These are phyloP conservation scores for Candida smagusa DNA, from an alignment of 1,139 yeast genomes.

Conservation along the genomic window DNA sequence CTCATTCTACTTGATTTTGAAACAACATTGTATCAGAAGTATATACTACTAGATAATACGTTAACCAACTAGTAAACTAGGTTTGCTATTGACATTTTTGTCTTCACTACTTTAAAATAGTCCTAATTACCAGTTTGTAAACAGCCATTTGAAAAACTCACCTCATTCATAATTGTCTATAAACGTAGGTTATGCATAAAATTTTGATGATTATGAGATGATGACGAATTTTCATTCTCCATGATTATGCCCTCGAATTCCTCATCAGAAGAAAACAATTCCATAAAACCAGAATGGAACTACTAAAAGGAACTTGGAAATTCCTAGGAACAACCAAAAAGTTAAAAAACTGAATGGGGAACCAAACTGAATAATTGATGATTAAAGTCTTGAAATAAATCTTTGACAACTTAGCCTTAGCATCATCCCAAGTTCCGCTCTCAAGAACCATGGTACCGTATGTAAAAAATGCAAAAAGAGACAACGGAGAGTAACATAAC, in stretches of 20 bases:
- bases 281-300: constrained; percentile 89
- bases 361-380: constrained; percentile 88
- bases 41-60: too few relatives aligned
- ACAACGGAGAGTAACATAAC: constrained; percentile 81
- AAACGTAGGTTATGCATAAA: too few relatives aligned
- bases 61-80: too few relatives aligned
- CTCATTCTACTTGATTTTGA: too few relatives aligned
- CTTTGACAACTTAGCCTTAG: constrained; percentile 58
- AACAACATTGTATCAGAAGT: too few relatives aligned
- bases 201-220: too few relatives aligned
- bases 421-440: constrained; percentile 63
- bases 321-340: constrained; percentile 75
- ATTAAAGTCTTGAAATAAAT: constrained; percentile 74
- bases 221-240: neutral
- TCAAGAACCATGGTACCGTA: constrained; percentile 84
- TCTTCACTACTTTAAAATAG: too few relatives aligned
- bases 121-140: too few relatives aligned
- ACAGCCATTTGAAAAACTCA: too few relatives aligned
- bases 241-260: constrained; percentile 32
- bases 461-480: constrained; percentile 74
- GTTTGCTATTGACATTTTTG: too few relatives aligned
- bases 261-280: constrained; percentile 84
- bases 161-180: too few relatives aligned
- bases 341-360: constrained; percentile 86
- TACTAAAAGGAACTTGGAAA: constrained; percentile 87